Conservation (phyloP, 495 filamentous ascomycete genomes). For the Lasiosphaeria miniovina region DNA sequence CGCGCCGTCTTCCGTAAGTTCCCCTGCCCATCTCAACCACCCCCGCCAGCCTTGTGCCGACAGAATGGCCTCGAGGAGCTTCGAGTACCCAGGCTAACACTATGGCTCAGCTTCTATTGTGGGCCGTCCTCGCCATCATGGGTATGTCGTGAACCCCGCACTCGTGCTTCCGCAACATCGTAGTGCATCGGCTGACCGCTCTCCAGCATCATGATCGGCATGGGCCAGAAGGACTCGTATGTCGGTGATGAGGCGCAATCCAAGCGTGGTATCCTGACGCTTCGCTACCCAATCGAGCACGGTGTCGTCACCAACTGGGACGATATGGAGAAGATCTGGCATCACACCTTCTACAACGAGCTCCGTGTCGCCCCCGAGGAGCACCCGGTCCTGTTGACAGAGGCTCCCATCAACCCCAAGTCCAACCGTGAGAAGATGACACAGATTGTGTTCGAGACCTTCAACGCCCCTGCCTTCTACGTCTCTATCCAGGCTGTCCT, state of each 20-base stretch:
- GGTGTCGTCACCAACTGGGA: slow-evolving; percentile 99
- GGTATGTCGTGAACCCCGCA: slow-evolving; percentile 60
- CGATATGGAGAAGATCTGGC: slow-evolving; percentile 99
- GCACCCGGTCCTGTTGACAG: slow-evolving; percentile 98
- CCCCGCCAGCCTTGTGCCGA: slow-evolving; percentile 9
- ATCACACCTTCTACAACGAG: slow-evolving; percentile 99
- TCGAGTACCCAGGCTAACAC: slow-evolving; percentile 18
- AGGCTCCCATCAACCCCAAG: slow-evolving; percentile 99
- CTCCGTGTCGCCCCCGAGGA: slow-evolving; percentile 99
- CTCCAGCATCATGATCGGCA: slow-evolving; percentile 99
- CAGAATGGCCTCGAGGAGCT: slow-evolving; percentile 1
- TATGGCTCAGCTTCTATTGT: slow-evolving; percentile 83
- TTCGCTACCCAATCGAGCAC: slow-evolving; percentile 99
- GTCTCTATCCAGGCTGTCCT: slow-evolving; percentile 99
- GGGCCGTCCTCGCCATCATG: slow-evolving; percentile 99
- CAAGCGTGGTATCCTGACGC: slow-evolving; percentile 98
- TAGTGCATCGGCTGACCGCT: slow-evolving; percentile 17
- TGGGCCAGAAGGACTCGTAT: slow-evolving; percentile 99
- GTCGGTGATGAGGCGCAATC: slow-evolving; percentile 99
- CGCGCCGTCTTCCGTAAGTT: slow-evolving; percentile 99
- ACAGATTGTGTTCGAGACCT: slow-evolving; percentile 99
- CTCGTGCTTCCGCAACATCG: neutral
- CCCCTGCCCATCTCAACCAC: slow-evolving; percentile 26
- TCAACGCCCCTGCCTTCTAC: slow-evolving; percentile 99
- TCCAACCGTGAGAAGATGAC: slow-evolving; percentile 99